These are phyloP conservation scores for Mortierella sp. DNA, from an alignment of 371 early-diverging fungal genomes.

Conservation along the genomic window DNA sequence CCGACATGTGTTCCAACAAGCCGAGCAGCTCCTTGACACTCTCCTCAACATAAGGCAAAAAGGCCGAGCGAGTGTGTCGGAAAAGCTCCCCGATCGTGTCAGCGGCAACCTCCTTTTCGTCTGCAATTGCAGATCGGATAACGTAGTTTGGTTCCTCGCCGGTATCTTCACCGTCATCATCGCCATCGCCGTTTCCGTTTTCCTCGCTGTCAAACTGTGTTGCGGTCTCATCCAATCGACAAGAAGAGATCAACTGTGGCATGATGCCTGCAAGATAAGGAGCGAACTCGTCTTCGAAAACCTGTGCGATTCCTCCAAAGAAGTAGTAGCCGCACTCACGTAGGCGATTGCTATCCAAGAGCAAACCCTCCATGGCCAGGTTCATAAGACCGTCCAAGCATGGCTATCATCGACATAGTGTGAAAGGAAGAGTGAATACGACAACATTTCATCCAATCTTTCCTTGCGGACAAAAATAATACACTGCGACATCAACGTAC, in stretches of 20 bases:
- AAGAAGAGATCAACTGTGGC: slow-evolving; percentile 79
- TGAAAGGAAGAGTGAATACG: no score
- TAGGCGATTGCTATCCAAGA: slow-evolving; percentile 75
- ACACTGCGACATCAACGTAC: slow-evolving; percentile 22
- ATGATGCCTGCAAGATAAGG: slow-evolving; percentile 80
- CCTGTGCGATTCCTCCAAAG: slow-evolving; percentile 84
- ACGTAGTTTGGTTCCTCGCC: slow-evolving; percentile 68
- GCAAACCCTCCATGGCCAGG: slow-evolving; percentile 82
- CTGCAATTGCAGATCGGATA: slow-evolving; percentile 85
- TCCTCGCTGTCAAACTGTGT: slow-evolving; percentile 55
- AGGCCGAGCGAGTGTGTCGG: slow-evolving; percentile 75
- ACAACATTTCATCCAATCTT: no score
- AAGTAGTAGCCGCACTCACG: slow-evolving; percentile 89
- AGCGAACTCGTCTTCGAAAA: slow-evolving; percentile 85
- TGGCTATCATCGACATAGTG: slow-evolving; percentile 56
- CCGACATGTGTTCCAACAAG: slow-evolving; percentile 77
- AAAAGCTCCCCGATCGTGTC: slow-evolving; percentile 90
- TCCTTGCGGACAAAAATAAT: background rate
- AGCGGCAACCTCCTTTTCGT: slow-evolving; percentile 92
- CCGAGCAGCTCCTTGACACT: slow-evolving; percentile 70
- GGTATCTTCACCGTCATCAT: slow-evolving; percentile 62
- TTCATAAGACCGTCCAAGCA: slow-evolving; percentile 77
- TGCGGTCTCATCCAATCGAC: slow-evolving; percentile 70
- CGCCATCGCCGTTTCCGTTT: slow-evolving; percentile 37
- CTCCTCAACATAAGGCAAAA: slow-evolving; percentile 86